Evolutionary conservation across 1,139 yeast genomes (phyloP).

Genomic region (Blastobotrys buckinghamii): DNA sequence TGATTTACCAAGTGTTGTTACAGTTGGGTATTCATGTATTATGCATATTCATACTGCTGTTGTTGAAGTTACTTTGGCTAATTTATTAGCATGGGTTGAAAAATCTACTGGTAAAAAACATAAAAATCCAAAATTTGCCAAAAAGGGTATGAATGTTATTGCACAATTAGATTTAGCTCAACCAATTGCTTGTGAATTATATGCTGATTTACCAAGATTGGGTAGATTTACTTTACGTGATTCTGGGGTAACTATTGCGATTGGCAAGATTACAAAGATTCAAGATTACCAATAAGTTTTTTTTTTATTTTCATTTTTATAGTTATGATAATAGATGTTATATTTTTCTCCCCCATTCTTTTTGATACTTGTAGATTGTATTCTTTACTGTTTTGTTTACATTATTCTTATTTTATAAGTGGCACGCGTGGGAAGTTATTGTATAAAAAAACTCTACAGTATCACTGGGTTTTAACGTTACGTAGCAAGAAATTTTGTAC

Average conservation of each 20-base stretch:
- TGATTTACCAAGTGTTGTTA: slow-evolving; percentile 86
- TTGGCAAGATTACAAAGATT: slow-evolving; percentile 73
- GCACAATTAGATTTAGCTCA: slow-evolving; percentile 81
- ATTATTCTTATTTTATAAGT: no score
- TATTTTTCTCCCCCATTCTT: no score
- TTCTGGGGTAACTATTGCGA: slow-evolving; percentile 90
- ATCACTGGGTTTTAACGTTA: no score
- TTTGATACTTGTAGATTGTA: no score
- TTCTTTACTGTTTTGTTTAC: no score
- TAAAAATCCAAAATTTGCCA: slow-evolving; percentile 52
- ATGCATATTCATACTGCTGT: slow-evolving; percentile 99
- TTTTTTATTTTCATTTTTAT: no score
- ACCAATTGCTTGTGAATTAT: slow-evolving; percentile 91
- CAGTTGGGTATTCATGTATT: slow-evolving; percentile 95
- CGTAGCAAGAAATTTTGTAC: no score
- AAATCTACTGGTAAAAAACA: slow-evolving; percentile 81
- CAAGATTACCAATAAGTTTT: neutral
- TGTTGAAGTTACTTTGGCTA: slow-evolving; percentile 82
- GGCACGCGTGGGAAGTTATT: no score
- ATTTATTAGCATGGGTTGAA: slow-evolving; percentile 86
- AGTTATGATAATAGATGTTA: no score
- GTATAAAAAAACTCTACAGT: no score
- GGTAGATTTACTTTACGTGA: slow-evolving; percentile 98
- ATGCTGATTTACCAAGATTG: slow-evolving; percentile 85
- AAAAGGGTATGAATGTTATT: slow-evolving; percentile 97